Evolutionary conservation across 495 filamentous ascomycete genomes (phyloP).

Genomic region (Aspergillus sclerotioniger): DNA sequence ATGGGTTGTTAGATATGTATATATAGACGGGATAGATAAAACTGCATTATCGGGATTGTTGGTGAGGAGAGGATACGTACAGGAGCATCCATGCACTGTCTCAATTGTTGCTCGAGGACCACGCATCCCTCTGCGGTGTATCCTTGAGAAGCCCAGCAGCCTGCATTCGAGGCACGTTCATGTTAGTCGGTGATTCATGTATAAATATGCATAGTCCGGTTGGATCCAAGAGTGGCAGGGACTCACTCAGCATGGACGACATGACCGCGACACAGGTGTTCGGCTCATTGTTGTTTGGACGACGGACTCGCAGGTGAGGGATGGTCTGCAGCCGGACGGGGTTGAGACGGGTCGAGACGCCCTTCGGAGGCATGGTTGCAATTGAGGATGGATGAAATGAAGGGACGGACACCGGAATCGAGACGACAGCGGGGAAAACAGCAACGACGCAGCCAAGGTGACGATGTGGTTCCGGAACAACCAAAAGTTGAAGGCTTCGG

Average conservation of each 20-base stretch:
- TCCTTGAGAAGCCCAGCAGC: constrained; percentile 92
- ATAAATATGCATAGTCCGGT: no score
- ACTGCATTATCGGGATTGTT: no score
- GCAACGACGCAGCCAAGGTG: no score
- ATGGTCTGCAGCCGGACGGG: constrained; percentile 87
- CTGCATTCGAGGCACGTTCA: constrained; percentile 41
- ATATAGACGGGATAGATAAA: no score
- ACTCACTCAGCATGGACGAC: constrained; percentile 85
- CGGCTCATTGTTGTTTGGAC: constrained; percentile 69
- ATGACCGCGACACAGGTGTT: constrained; percentile 84
- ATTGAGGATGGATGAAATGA: constrained; percentile 32
- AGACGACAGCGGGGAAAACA: no score
- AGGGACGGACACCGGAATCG: constrained; percentile 13
- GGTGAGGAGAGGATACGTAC: constrained; percentile 49
- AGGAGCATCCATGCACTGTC: constrained; percentile 90
- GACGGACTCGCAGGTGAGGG: constrained; percentile 75
- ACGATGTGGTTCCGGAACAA: not conserved
- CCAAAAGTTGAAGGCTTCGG: constrained; percentile 18
- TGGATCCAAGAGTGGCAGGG: no score
- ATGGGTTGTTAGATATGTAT: not conserved
- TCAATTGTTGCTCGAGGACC: constrained; percentile 75
- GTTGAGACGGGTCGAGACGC: constrained; percentile 45
- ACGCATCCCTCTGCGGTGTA: constrained; percentile 70
- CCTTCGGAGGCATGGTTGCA: constrained; percentile 54
- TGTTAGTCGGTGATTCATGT: not conserved